Evolutionary conservation across 2,329 filamentous ascomycete genomes (phyloP), one percentile per base, ranked within the genome.

Genomic region (Zasmidium cellare): DNA sequence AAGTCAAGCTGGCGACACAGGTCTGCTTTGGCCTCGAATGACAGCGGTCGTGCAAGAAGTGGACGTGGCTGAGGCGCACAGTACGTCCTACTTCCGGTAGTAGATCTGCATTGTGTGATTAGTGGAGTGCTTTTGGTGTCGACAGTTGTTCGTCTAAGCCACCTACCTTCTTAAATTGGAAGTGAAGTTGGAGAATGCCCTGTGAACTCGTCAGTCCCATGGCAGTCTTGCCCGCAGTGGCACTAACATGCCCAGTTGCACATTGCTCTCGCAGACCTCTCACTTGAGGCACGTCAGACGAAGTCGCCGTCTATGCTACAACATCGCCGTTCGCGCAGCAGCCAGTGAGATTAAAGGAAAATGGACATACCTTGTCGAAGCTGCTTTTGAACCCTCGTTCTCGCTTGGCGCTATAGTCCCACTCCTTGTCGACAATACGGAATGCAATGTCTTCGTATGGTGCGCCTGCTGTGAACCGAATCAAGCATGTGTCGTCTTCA

Each of bases 361-460:
- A n/a, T 41, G 11, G 35, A 77, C 84, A 64, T 85, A 94, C 91
- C 87, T 96, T 97, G 77, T 99, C 94, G 75, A 97, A 99, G 63
- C 90, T 96, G 76, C 92, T 97, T 74, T 86, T 92, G 77, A 97
- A 99, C 1, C 94, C 96, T 59, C 94, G 85, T 69, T 99, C 94
- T 68, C 88, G 85, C 77, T 97, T 97, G 2, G 93, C 91, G 73
- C 91, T 96, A 73, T 97, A 99, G 75, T 99, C 94, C 94, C 94
- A 99, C 76, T 99, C 94, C 64, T 94, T 93, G 75, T 99, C 94
- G 41, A 99, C 92, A 65, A 99, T 97, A 41, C 93, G 86, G 72
- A 99, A 99, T 9, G 93, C 94, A 71, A 99, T 88, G 70, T 99
- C 94, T 75, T 97, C 91, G 72, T 99, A 99, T 3, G 94, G 94